These are phyloP conservation scores for Wallacemonas collosoma DNA, from an alignment of 208 protist genomes.

Conservation along the genomic window DNA sequence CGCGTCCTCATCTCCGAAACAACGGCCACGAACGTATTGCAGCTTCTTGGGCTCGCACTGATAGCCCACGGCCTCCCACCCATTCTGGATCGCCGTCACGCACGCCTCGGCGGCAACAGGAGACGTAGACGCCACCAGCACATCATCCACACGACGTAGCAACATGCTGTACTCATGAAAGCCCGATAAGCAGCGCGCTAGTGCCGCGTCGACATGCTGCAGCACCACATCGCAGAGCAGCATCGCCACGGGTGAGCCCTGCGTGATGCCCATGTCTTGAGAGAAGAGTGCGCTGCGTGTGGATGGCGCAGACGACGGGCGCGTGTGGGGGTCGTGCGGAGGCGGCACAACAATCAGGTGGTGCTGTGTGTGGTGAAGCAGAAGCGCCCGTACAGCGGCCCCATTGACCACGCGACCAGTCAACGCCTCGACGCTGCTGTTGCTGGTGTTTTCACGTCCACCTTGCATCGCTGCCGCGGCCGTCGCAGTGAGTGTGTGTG, in stretches of 20 bases:
- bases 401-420: conserved; percentile 25
- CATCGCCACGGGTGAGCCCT: conserved; percentile 80
- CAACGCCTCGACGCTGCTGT: background rate
- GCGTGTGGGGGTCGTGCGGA: conserved; percentile 4
- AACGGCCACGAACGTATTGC: background rate
- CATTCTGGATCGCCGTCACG: conserved; percentile 33
- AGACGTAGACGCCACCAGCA: conserved; percentile 65
- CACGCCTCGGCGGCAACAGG: conserved; percentile 51
- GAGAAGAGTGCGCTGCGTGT: conserved; percentile 26
- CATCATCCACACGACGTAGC: conserved; percentile 78
- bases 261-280: conserved; percentile 59
- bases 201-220: conserved; percentile 30
- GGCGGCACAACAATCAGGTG: conserved; percentile 48
- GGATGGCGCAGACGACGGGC: background rate
- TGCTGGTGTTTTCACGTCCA: too few relatives aligned
- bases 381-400: conserved; percentile 32
- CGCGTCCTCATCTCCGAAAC: background rate
- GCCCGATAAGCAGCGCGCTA: conserved; percentile 27
- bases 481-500: too few relatives aligned
- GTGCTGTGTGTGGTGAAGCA: conserved; percentile 43
- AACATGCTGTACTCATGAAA: conserved; percentile 53
- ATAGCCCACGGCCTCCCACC: conserved; percentile 69
- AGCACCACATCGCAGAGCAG: conserved; percentile 75
- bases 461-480: background rate
- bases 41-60: conserved; percentile 36